These are phyloP conservation scores for Capronia americana DNA, from an alignment of 2,329 filamentous ascomycete genomes.

Conservation along the genomic window DNA sequence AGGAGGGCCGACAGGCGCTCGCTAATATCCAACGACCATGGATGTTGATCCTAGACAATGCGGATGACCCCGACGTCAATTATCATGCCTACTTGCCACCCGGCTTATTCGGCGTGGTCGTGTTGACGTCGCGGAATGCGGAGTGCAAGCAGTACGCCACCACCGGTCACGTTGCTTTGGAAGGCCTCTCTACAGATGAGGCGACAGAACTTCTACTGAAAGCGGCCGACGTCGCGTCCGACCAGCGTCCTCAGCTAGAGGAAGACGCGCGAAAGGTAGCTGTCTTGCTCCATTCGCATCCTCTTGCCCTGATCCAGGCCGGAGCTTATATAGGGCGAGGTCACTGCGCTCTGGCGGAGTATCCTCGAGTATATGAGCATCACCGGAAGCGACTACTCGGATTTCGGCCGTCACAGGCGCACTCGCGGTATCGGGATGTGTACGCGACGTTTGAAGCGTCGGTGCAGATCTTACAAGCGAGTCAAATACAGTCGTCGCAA, in stretches of 20 bases:
- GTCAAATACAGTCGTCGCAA: slow-evolving; percentile 3
- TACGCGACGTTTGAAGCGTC: slow-evolving; percentile 49
- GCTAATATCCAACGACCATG: slow-evolving; percentile 27
- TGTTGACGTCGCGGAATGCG: slow-evolving; percentile 35
- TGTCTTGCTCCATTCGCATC: slow-evolving; percentile 30
- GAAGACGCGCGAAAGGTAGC: slow-evolving; percentile 26
- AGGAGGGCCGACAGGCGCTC: slow-evolving; percentile 33
- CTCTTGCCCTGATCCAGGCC: slow-evolving; percentile 36
- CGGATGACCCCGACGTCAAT: slow-evolving; percentile 33
- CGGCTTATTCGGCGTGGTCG: slow-evolving; percentile 21
- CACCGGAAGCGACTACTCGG: slow-evolving; percentile 42
- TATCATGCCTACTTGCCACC: slow-evolving; percentile 34
- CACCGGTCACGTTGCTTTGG: slow-evolving; percentile 14
- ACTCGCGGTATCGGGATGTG: slow-evolving; percentile 46
- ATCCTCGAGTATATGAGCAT: slow-evolving; percentile 37
- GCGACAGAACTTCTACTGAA: slow-evolving; percentile 28
- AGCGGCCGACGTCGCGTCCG: slow-evolving; percentile 13
- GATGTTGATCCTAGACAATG: slow-evolving; percentile 38
- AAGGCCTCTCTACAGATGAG: slow-evolving; percentile 23
- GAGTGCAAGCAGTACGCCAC: slow-evolving; percentile 34
- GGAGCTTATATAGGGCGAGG: slow-evolving; percentile 41
- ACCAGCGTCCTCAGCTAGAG: slow-evolving; percentile 6
- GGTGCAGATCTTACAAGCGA: slow-evolving; percentile 37
- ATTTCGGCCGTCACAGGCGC: slow-evolving; percentile 40
- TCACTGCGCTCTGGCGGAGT: slow-evolving; percentile 40